Percentiles rank a stretch among this genome's conserved stretches.
Evolutionary conservation across 2,329 filamentous ascomycete genomes (phyloP).

Genomic region (Aspergillus niger): DNA sequence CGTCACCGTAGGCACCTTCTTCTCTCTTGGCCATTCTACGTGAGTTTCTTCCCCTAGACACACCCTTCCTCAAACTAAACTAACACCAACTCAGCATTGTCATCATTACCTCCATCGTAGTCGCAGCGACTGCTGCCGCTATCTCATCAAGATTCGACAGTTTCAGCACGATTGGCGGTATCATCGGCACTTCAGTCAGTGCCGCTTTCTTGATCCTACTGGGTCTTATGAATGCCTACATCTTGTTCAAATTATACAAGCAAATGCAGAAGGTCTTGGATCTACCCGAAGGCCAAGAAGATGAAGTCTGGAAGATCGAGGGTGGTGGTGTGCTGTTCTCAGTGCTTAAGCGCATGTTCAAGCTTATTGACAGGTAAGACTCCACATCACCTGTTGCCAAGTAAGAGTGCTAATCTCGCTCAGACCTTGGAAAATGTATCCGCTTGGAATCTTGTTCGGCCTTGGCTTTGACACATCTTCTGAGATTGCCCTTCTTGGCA

Average conservation of each 20-base stretch:
- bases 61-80: slow-evolving; percentile 7
- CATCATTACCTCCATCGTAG: slow-evolving; percentile 83
- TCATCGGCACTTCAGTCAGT: slow-evolving; percentile 85
- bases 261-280: slow-evolving; percentile 65
- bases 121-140: slow-evolving; percentile 85
- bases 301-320: slow-evolving; percentile 67
- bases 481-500: slow-evolving; percentile 88
- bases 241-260: slow-evolving; percentile 74
- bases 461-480: slow-evolving; percentile 94
- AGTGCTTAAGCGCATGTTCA: slow-evolving; percentile 74
- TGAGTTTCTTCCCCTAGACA: slow-evolving; percentile 26
- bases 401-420: not conserved
- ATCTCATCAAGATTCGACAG: slow-evolving; percentile 77
- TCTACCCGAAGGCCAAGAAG: slow-evolving; percentile 47
- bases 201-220: slow-evolving; percentile 80
- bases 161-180: slow-evolving; percentile 79
- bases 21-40: slow-evolving; percentile 90
- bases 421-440: slow-evolving; percentile 88
- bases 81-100: slow-evolving; percentile 62
- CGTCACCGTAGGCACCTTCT: slow-evolving; percentile 91
- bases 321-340: slow-evolving; percentile 74
- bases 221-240: slow-evolving; percentile 81
- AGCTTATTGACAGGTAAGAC: slow-evolving; percentile 59
- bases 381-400: not conserved
- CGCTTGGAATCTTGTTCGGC: slow-evolving; percentile 83